These are phyloP conservation scores for Meyerozyma athensensis DNA, from an alignment of 1,139 yeast species.

Conservation along the genomic window DNA sequence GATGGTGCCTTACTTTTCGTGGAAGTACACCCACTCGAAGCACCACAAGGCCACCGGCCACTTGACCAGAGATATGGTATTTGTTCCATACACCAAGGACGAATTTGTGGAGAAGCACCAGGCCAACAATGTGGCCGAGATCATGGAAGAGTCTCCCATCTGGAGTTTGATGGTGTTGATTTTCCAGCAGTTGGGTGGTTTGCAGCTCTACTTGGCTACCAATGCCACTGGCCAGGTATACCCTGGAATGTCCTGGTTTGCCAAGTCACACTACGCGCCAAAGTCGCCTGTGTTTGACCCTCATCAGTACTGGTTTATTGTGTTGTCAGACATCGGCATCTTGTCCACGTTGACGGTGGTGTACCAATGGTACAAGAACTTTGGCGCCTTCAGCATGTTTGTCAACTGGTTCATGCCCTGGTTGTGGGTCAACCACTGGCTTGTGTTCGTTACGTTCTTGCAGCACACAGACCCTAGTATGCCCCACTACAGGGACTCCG, in stretches of 20 bases:
- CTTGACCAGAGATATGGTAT: conserved; percentile 56
- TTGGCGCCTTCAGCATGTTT: conserved; percentile 44
- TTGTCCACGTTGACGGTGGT: conserved; percentile 33
- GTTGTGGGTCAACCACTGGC: conserved; percentile 58
- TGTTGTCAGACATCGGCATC: conserved; percentile 52
- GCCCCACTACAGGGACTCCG: conserved; percentile 54
- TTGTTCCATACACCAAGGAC: conserved; percentile 51
- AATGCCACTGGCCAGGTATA: conserved; percentile 53
- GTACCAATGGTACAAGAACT: conserved; percentile 45
- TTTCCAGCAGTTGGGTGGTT: conserved; percentile 52
- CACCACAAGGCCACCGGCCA: conserved; percentile 66
- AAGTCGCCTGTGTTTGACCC: conserved; percentile 49
- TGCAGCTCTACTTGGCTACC: conserved; percentile 43
- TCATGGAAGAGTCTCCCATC: conserved; percentile 53
- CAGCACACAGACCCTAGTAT: conserved; percentile 56
- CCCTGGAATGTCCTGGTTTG: conserved; percentile 27
- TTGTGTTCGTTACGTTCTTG: conserved; percentile 56
- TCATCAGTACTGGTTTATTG: conserved; percentile 51
- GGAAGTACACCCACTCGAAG: conserved; percentile 58
- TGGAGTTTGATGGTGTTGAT: conserved; percentile 40
- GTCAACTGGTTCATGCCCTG: conserved; percentile 55
- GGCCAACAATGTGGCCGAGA: conserved; percentile 34
- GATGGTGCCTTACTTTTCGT: conserved; percentile 57
- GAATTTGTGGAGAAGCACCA: conserved; percentile 24
- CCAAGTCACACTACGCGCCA: conserved; percentile 49